These are phyloP conservation scores for Chlorella sp. DNA, from an alignment of 139 green algal genomes.

Conservation along the genomic window DNA sequence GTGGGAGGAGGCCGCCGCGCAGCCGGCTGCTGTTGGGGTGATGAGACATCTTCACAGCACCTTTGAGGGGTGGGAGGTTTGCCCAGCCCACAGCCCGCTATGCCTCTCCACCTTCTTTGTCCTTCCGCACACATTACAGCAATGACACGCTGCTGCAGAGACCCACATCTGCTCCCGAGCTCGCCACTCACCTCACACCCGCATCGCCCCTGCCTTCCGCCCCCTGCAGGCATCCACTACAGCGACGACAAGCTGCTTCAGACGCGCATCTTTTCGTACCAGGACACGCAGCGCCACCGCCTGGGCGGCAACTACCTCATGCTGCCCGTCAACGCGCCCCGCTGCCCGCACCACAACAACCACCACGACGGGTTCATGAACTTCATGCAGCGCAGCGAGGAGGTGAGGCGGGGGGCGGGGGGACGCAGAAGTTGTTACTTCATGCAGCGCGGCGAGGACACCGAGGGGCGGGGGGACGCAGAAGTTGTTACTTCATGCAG, in stretches of 20 bases:
- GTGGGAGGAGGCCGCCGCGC: no score
- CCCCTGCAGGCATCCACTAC: constrained; percentile 81
- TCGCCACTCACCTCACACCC: background rate
- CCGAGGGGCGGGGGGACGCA: background rate
- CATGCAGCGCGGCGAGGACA: background rate
- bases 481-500: background rate
- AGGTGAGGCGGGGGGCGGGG: constrained; percentile 51
- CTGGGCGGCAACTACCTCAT: constrained; percentile 97
- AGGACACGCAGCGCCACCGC: constrained; percentile 91
- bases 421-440: background rate
- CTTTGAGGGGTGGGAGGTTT: no score
- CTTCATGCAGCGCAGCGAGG: constrained; percentile 92
- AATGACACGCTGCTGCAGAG: constrained; percentile 98
- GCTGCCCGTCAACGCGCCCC: constrained; percentile 90
- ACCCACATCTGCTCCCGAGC: constrained; percentile 65
- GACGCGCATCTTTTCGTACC: constrained; percentile 85
- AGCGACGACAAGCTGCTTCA: constrained; percentile 97
- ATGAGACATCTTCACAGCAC: no score
- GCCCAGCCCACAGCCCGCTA: no score
- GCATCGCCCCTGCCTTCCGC: no score
- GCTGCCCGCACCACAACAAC: constrained; percentile 92
- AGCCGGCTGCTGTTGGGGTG: no score
- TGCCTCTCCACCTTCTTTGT: no score
- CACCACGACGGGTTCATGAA: constrained; percentile 99
- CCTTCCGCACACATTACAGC: constrained; percentile 66